These are phyloP conservation scores for Ephemerocybe angulata DNA, from an alignment of 768 basidiomycete genomes.

Conservation along the genomic window DNA sequence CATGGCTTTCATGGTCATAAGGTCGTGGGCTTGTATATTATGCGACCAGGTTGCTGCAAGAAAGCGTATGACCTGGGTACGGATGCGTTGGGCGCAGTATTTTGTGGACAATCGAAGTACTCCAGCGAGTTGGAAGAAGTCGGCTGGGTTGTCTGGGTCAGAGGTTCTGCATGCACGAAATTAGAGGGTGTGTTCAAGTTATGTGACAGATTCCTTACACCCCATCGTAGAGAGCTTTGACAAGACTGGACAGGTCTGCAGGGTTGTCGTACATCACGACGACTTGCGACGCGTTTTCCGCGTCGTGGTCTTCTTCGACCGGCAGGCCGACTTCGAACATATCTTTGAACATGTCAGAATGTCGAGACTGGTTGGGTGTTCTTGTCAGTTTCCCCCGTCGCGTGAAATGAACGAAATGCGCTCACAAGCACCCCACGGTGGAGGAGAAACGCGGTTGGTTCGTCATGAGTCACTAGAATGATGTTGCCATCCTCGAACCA, in stretches of 20 bases:
- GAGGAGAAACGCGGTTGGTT: slow-evolving; percentile 47
- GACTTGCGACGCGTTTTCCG: slow-evolving; percentile 36
- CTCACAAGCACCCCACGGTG: slow-evolving; percentile 45
- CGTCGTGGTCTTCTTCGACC: neutral
- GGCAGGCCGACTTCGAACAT: slow-evolving; percentile 53
- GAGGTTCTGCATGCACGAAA: no score
- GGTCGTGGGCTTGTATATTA: slow-evolving; percentile 53
- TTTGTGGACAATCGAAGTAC: slow-evolving; percentile 58
- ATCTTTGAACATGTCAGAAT: slow-evolving; percentile 53
- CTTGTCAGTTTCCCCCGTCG: neutral
- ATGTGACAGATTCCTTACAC: slow-evolving; percentile 32
- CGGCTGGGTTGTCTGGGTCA: slow-evolving; percentile 21
- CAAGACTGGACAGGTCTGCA: slow-evolving; percentile 44
- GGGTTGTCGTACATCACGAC: slow-evolving; percentile 52
- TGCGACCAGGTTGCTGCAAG: slow-evolving; percentile 50
- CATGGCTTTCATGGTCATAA: slow-evolving; percentile 50
- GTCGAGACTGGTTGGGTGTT: slow-evolving; percentile 35
- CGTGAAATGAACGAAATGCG: neutral
- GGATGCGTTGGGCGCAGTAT: slow-evolving; percentile 52
- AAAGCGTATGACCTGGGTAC: slow-evolving; percentile 46
- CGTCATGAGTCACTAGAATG: slow-evolving; percentile 42
- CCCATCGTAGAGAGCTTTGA: slow-evolving; percentile 56
- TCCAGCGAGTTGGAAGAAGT: slow-evolving; percentile 55
- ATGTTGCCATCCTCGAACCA: slow-evolving; percentile 65
- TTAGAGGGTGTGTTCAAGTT: no score